These are phyloP conservation scores for Rhodotorula glutinis DNA, from an alignment of 1,284 basidiomycete species.

Conservation along the genomic window DNA sequence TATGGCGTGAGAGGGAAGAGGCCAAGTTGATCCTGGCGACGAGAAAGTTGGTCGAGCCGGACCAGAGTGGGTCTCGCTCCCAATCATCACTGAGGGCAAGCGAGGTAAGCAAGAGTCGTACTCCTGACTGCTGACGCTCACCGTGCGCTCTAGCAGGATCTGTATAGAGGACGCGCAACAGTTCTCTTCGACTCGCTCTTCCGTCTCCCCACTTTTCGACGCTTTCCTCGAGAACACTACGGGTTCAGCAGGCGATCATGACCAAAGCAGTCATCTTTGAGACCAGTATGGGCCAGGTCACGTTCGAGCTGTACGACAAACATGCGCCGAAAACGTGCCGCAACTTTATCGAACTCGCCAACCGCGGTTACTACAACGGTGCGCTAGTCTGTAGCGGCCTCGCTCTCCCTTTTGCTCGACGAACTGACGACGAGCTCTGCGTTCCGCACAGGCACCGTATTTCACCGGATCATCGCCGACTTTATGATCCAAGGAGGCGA, in stretches of 20 bases:
- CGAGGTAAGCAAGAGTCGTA: too few relatives aligned
- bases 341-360: conserved; percentile 80
- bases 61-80: too few relatives aligned
- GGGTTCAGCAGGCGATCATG: neutral
- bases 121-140: too few relatives aligned
- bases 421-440: neutral
- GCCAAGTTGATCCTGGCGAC: too few relatives aligned
- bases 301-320: conserved; percentile 83
- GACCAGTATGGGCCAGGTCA: conserved; percentile 60
- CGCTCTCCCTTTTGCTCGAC: neutral
- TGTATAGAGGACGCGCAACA: too few relatives aligned
- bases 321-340: conserved; percentile 93
- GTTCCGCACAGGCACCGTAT: conserved; percentile 63
- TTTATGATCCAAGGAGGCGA: conserved; percentile 81
- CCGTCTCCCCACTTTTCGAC: too few relatives aligned
- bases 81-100: too few relatives aligned
- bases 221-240: neutral
- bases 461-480: conserved; percentile 84
- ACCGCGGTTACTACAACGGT: conserved; percentile 58
- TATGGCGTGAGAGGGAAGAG: neutral
- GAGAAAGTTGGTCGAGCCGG: too few relatives aligned
- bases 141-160: too few relatives aligned
- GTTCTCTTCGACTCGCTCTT: too few relatives aligned
- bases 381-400: neutral
- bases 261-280: conserved; percentile 56